phyloP scores from a whole-genome alignment of 1,284 basidiomycete genomes.

The Lentinus polychrous region DNA sequence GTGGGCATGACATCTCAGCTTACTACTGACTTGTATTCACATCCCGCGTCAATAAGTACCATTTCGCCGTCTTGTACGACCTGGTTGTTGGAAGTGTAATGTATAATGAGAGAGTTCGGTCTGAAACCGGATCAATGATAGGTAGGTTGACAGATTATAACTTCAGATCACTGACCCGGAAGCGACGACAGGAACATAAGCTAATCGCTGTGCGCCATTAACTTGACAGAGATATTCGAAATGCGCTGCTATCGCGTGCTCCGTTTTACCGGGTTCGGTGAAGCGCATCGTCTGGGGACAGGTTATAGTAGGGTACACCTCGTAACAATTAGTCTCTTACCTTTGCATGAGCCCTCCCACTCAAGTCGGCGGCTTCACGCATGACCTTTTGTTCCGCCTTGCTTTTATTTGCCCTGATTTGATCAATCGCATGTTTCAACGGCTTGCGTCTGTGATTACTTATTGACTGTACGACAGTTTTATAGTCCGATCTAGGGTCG shows the following conservation, averaged over 20 bases:
- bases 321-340: constrained; percentile 32
- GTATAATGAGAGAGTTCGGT: constrained; percentile 82
- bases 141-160: too few relatives aligned
- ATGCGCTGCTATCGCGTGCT: constrained; percentile 74
- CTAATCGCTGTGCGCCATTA: constrained; percentile 75
- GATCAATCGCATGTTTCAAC: constrained; percentile 54
- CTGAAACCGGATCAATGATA: constrained; percentile 29
- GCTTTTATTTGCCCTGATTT: constrained; percentile 67
- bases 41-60: constrained; percentile 85
- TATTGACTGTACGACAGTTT: constrained; percentile 47
- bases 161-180: constrained; percentile 79
- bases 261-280: constrained; percentile 62
- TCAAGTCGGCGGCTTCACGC: constrained; percentile 71
- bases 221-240: constrained; percentile 84
- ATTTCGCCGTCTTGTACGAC: constrained; percentile 67
- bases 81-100: constrained; percentile 89
- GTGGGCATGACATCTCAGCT: not conserved
- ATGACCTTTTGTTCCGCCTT: constrained; percentile 62
- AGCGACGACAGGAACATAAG: constrained; percentile 93
- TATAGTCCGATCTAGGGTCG: constrained; percentile 36
- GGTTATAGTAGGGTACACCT: too few relatives aligned
- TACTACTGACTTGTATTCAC: constrained; percentile 71
- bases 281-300: constrained; percentile 75
- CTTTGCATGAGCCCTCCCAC: constrained; percentile 71
- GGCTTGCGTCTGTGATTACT: constrained; percentile 40